Conservation (phyloP, 805 yeast species). For the Cyberlindnera maritima region DNA sequence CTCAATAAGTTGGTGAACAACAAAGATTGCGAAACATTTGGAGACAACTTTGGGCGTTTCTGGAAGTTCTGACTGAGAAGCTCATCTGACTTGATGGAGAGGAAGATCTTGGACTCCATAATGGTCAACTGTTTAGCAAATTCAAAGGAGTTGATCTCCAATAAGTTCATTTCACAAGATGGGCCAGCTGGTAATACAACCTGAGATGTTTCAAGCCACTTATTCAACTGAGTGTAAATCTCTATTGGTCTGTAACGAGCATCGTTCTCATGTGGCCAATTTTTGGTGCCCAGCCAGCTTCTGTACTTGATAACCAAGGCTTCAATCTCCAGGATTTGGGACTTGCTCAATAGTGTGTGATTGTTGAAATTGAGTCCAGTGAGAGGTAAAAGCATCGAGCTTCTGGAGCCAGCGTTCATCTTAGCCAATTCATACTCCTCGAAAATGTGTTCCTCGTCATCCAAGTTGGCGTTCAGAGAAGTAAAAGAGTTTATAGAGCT, state of each 20-base stretch:
- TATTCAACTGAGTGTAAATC: constrained; percentile 31
- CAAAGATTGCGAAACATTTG: constrained; percentile 59
- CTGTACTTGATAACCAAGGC: constrained; percentile 51
- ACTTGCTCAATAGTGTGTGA: constrained; percentile 23
- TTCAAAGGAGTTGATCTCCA: constrained; percentile 64
- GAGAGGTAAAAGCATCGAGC: constrained; percentile 33
- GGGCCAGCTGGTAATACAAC: constrained; percentile 28
- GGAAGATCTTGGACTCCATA: constrained; percentile 65
- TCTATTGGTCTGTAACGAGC: constrained; percentile 25
- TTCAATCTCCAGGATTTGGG: constrained; percentile 38
- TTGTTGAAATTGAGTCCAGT: constrained; percentile 26
- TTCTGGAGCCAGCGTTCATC: constrained; percentile 39
- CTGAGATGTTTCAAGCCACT: constrained; percentile 57
- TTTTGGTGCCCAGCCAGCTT: constrained; percentile 37
- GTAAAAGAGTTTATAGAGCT: constrained; percentile 31
- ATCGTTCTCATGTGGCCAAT: constrained; percentile 24
- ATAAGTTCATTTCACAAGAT: constrained; percentile 16
- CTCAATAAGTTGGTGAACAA: constrained; percentile 70
- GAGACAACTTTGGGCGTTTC: constrained; percentile 56
- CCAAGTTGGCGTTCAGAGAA: constrained; percentile 28
- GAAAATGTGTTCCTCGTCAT: constrained; percentile 44
- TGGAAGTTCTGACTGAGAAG: constrained; percentile 61
- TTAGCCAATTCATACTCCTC: constrained; percentile 57
- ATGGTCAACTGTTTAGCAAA: constrained; percentile 75
- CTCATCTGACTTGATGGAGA: constrained; percentile 63